These are phyloP conservation scores for Maudiozyma saulgeensis DNA, from an alignment of 805 yeast genomes.

Conservation along the genomic window DNA sequence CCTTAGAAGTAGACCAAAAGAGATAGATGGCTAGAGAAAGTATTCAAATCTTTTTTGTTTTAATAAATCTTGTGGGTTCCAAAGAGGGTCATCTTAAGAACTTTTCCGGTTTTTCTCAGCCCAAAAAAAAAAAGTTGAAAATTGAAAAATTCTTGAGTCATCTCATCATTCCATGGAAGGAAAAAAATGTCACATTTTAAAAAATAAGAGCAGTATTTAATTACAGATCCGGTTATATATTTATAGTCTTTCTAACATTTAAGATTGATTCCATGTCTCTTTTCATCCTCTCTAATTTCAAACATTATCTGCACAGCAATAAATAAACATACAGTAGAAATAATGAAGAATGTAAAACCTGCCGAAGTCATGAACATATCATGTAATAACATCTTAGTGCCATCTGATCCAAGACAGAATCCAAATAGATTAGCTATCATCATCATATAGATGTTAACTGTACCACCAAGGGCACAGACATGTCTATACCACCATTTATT, in stretches of 20 bases:
- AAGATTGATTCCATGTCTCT: conserved; percentile 70
- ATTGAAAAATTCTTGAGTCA: no score
- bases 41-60: no score
- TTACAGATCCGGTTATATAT: no score
- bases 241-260: conserved; percentile 41
- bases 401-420: conserved; percentile 86
- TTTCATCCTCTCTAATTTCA: conserved; percentile 80
- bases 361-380: conserved; percentile 64
- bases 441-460: conserved; percentile 91
- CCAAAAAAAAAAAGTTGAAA: no score
- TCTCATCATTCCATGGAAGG: no score
- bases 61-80: no score
- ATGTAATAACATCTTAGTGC: conserved; percentile 52
- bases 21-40: no score
- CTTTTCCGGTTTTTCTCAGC: no score
- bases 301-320: conserved; percentile 91
- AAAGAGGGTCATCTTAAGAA: no score
- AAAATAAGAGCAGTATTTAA: no score
- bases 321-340: conserved; percentile 59
- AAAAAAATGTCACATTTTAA: no score
- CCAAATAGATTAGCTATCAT: conserved; percentile 94
- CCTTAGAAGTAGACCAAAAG: no score
- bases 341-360: conserved; percentile 55
- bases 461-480: conserved; percentile 80
- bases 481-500: conserved; percentile 64